Evolutionary conservation across 345 rosid species (phyloP), one percentile per base, ranked within the genome.

Genomic region (Noccaea caerulescens): DNA sequence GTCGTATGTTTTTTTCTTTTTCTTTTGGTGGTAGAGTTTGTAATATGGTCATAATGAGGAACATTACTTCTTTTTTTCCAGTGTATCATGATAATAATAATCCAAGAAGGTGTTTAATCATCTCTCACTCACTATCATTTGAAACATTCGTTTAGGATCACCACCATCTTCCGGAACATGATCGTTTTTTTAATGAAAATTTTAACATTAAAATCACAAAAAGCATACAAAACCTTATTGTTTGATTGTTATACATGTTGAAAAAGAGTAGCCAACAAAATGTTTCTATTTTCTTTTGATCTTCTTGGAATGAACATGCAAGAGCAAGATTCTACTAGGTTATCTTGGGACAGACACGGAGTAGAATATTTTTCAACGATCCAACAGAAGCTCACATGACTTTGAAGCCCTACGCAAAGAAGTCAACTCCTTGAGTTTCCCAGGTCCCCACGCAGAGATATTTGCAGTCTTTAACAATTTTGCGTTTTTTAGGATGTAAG

Each of bases 51-150:
- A 45, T 37, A 36, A 3, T 12, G 37, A 65, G 71, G 59, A 47
- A 46, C 37, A 37, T 3, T 39, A 58, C 23, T 32, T 44, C 8
- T 33, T 13, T 54, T 34, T 20, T 65, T 32, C 4, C 20, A 55
- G 8, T 36, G 42, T 45, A 25, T 6, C 56, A 72, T 72, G 39
- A 23, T 43, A 37, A 45, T 55, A 63, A 27, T 27, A 27, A 55
- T 54, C 27, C 62, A 36, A 55, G 7, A 72, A 54, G 41, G 46
- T 53, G 46, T 53, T 42, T 25, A 63, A 34, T 52, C 3, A 60
- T 14, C 27, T 38, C 52, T 50, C 41, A 25, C 6, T 27, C 14
- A 4, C n/a, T 57, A 12, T 30, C 58, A 12, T 27, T 27, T 13
- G 1, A 51, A 51, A 51, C 34, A 10, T 10, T 10, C 10, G 9